A percentile compares a stretch with the other conserved stretches of the same genome.
Evolutionary conservation across 2,329 filamentous ascomycete genomes (phyloP).

Genomic region (Juglanconis sp.): DNA sequence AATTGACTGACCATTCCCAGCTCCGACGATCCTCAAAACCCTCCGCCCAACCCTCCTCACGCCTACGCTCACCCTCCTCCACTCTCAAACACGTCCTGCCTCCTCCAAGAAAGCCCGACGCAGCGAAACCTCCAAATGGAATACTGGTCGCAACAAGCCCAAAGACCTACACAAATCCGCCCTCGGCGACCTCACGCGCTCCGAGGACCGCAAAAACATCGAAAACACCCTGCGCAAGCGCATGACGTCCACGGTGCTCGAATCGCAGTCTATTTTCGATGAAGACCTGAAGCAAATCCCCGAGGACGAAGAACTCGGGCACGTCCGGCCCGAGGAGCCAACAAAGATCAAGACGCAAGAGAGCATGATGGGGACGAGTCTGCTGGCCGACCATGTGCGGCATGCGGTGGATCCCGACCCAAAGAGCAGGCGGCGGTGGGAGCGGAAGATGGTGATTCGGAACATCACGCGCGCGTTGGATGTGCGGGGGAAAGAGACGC

Average conservation of each 20-base stretch:
- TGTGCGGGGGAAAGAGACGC: slow-evolving; percentile 49
- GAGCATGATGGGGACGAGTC: slow-evolving; percentile 27
- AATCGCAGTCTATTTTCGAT: slow-evolving; percentile 60
- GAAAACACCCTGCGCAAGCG: slow-evolving; percentile 40
- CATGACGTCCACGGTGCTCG: slow-evolving; percentile 41
- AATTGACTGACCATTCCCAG: slow-evolving; percentile 8
- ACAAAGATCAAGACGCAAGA: slow-evolving; percentile 37
- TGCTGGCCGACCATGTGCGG: slow-evolving; percentile 52
- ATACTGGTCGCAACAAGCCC: slow-evolving; percentile 28
- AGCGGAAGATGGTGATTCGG: slow-evolving; percentile 79
- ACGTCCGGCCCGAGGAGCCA: slow-evolving; percentile 3
- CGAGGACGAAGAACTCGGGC: neutral
- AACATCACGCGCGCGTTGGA: slow-evolving; percentile 67
- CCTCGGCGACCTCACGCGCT: slow-evolving; percentile 25
- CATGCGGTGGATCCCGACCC: slow-evolving; percentile 74
- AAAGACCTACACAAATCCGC: slow-evolving; percentile 19
- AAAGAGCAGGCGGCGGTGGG: slow-evolving; percentile 66
- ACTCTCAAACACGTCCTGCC: neutral
- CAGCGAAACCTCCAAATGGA: slow-evolving; percentile 24
- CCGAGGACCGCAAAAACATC: slow-evolving; percentile 34
- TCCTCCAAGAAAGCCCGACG: slow-evolving; percentile 7
- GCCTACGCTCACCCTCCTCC: slow-evolving; percentile 4
- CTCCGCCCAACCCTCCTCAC: slow-evolving; percentile 18
- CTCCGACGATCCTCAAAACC: slow-evolving; percentile 17
- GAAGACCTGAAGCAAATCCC: slow-evolving; percentile 44